Conservation (phyloP, 345 rosid species). For the Eucalyptus curtisii region DNA sequence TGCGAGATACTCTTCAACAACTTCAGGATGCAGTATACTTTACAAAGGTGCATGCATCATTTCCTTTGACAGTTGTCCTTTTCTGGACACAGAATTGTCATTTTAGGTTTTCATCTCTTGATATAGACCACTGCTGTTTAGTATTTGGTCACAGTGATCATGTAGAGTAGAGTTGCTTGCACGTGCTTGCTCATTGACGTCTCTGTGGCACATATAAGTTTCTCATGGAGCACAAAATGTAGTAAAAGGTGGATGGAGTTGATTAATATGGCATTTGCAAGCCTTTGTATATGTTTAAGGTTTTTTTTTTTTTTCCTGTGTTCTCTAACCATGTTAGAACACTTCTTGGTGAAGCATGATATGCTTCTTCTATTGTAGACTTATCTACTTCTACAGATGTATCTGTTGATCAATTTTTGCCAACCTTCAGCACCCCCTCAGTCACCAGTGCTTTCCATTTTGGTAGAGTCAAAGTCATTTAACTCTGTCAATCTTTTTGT, state of each 20-base stretch:
- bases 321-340: background rate
- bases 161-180: background rate
- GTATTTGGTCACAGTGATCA: background rate
- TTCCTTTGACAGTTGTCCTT: background rate
- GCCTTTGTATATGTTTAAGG: background rate
- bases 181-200: background rate
- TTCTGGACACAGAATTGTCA: background rate
- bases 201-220: background rate
- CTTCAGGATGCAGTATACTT: slow-evolving; percentile 85
- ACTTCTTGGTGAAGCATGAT: background rate
- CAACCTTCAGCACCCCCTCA: background rate
- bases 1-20: slow-evolving; percentile 65
- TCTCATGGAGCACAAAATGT: background rate
- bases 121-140: background rate
- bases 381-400: background rate
- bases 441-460: background rate
- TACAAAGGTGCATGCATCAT: slow-evolving; percentile 44
- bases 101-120: background rate
- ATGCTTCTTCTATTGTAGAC: background rate
- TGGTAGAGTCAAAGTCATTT: background rate
- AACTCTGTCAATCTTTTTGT: background rate
- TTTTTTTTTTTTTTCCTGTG: background rate
- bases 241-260: too few species aligned
- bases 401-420: background rate
- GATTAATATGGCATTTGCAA: background rate